Percentiles rank a stretch among this genome's conserved stretches.
These are phyloP conservation scores for Gossypium turneri DNA, from an alignment of 345 rosid species.

Conservation along the genomic window DNA sequence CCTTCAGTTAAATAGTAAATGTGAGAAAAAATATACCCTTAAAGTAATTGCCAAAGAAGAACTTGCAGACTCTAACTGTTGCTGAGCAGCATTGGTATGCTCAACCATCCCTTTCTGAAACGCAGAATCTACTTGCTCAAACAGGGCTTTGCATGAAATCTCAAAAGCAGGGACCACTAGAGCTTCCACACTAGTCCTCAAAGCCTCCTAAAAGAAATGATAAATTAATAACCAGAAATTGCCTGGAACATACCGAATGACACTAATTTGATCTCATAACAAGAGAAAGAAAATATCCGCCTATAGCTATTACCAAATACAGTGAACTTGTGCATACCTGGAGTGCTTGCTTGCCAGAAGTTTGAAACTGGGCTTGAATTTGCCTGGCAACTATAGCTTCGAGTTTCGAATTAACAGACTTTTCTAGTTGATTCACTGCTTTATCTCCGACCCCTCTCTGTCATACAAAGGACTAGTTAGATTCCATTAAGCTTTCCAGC, in stretches of 20 bases:
- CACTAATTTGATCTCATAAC: background rate
- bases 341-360: constrained; percentile 89
- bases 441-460: constrained; percentile 92
- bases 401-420: constrained; percentile 71
- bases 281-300: background rate
- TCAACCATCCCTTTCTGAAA: constrained; percentile 79
- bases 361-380: constrained; percentile 86
- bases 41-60: constrained; percentile 69
- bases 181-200: constrained; percentile 67
- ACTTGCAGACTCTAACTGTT: constrained; percentile 66
- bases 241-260: constrained; percentile 11
- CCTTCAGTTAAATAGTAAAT: background rate
- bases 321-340: constrained; percentile 48
- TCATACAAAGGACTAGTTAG: constrained; percentile 23
- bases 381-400: constrained; percentile 79
- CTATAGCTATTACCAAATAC: constrained; percentile 9
- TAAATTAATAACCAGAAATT: constrained; percentile 16
- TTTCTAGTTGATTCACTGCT: constrained; percentile 82
- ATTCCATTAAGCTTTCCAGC: background rate
- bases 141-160: constrained; percentile 83
- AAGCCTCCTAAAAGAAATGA: constrained; percentile 50
- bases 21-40: constrained; percentile 42
- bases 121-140: constrained; percentile 80
- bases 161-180: constrained; percentile 87
- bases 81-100: constrained; percentile 73